Evolutionary conservation across 1,139 yeast genomes (phyloP), one percentile per base, ranked within the genome.

Genomic region (Saccharomyces hybrid): DNA sequence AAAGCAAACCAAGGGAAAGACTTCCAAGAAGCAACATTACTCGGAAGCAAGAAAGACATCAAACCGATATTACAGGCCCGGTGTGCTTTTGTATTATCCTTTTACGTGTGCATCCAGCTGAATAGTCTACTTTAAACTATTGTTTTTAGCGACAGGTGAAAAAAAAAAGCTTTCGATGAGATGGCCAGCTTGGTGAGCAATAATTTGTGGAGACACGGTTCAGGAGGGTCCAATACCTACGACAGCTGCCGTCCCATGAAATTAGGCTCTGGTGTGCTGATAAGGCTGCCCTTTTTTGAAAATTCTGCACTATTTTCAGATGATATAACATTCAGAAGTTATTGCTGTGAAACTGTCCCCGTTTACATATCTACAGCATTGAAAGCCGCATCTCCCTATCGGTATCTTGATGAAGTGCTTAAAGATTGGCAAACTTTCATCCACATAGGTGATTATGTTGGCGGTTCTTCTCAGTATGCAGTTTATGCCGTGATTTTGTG

Each of bases 401-500:
- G 34, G 46, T 71, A 50, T 63, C 65, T 49, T 9, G 57, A 60
- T 5, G 49, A 47, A 20, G 55, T 64, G 14, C 38, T 30, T n/a
- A 8, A 51, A 4, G 70, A 71, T 52, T 73, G 76, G 76, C 28
- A 55, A 5, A 38, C 27, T 6, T 64, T 55, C 54, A 56, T 57
- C 11, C 16, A 23, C 6, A 48, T 30, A 26, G 49, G 66, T 34
- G 63, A 64, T 26, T 46, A 51, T 14, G 49, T 56, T 30, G 60
- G 61, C 7, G 84, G 86, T 0, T 63, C 76, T 2, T 84, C 81
- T 66, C 71, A 77, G 28, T 80, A 79, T 62, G 78, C 86, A 55
- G 75, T 83, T 28, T 85, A 79, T 51, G 80, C 90, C 0, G 76
- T 84, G 38, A 72, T 85, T 0, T 82, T 83, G 64, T 79, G 87